Base-by-base conservation (phyloP, 805 yeast genomes). In the Grigorovia humatica region DNA sequence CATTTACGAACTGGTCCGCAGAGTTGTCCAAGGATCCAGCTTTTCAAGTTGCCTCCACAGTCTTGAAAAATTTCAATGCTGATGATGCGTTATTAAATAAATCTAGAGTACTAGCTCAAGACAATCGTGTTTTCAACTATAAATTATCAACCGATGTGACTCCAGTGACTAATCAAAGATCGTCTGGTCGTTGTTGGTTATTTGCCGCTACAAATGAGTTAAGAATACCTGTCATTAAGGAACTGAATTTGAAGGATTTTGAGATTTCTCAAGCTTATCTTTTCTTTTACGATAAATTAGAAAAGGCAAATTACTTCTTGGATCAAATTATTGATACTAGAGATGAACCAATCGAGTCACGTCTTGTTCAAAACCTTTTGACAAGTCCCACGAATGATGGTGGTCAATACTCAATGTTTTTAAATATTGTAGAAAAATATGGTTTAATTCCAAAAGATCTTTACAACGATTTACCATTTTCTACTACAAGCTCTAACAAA, bases 171-270 rank as follows among this genome's bases (percentile, higher is more conserved):
- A 82, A 83, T 68, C 96, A 88, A 71, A 77, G 78, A 59, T 66
- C 79, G 11, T 79, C 88, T 20, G 96, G 96, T 32, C 73, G 95
- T 60, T 88, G 96, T 69, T 88, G 96, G 96, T 75, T 88, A 54
- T 88, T 88, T 67, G 96, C 96, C 11, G 78, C 91, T 1, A 79
- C 87, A 50, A 88, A 88, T 59, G 76, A 84, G 51, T 70, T 87
- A 61, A 76, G 96, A 59, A 65, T 83, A 49, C 75, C 75, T 50
- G 77, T 85, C 44, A 80, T 82, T 68, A 72, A 76, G 59, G 76
- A 77, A 62, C 77, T 82, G 66, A 80, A 82, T 61, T 67, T 88
- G 59, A 80, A 80, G 58, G 77, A 76, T 58, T 80, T 85, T 65
- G 89, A 85, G 68, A 69, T 88, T 49, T 83, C 93, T 42, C 95